These are phyloP conservation scores for Geoglossum cookeanum DNA, from an alignment of 2,329 filamentous ascomycete species.

Conservation along the genomic window DNA sequence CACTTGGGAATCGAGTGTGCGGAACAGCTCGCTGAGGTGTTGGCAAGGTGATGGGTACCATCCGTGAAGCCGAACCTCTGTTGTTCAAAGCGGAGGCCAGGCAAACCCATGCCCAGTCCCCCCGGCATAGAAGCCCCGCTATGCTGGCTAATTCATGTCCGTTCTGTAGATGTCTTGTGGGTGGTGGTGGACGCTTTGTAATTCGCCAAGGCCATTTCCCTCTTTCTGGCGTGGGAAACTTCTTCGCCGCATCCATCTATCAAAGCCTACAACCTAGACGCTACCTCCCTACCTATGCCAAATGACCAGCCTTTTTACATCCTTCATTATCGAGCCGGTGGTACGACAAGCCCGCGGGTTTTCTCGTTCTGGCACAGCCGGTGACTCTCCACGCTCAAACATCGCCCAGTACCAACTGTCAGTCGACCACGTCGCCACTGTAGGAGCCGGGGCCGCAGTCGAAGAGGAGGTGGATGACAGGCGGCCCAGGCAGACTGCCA, in stretches of 20 bases:
- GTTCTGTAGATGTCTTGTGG: too few relatives aligned
- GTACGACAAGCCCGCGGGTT: slow-evolving; percentile 46
- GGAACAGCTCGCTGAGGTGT: too few relatives aligned
- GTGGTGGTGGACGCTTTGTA: not conserved
- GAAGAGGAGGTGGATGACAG: not conserved
- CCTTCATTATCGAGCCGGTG: slow-evolving; percentile 47
- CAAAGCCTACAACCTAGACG: not conserved
- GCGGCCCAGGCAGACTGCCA: not conserved
- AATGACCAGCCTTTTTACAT: slow-evolving; percentile 45
- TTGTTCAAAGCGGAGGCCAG: too few relatives aligned
- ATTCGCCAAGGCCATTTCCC: not conserved
- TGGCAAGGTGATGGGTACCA: too few relatives aligned
- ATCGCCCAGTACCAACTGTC: not conserved
- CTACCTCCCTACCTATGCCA: not conserved
- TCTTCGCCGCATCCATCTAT: not conserved
- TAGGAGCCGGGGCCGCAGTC: not conserved
- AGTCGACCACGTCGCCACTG: not conserved
- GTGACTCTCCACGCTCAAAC: not conserved
- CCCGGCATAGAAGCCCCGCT: too few relatives aligned
- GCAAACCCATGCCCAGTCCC: too few relatives aligned
- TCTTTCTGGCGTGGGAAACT: not conserved
- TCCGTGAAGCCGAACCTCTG: too few relatives aligned
- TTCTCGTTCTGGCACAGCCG: slow-evolving; percentile 23
- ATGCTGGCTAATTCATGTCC: too few relatives aligned
- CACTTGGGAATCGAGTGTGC: too few relatives aligned